phyloP scores from a whole-genome alignment of 2,329 filamentous ascomycete species.

The Rhytidhysteron rufulum region DNA sequence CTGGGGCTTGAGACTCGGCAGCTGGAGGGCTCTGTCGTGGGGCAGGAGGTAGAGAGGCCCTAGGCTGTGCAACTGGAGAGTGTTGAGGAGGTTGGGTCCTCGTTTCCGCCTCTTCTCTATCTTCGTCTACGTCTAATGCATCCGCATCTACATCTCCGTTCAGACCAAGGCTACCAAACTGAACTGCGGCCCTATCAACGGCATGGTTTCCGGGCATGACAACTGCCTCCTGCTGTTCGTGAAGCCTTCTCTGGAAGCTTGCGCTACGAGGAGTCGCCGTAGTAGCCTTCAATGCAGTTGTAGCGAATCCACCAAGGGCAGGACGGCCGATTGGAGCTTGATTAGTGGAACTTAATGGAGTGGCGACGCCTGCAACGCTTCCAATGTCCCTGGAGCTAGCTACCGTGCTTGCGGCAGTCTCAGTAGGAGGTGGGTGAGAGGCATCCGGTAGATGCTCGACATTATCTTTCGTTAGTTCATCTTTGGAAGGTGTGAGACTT shows the following conservation, averaged over 20 bases:
- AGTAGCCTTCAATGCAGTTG: conserved; percentile 78
- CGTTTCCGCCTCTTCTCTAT: conserved; percentile 92
- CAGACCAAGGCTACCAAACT: conserved; percentile 93
- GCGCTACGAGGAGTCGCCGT: conserved; percentile 61
- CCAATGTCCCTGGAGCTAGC: conserved; percentile 76
- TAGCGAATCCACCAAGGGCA: conserved; percentile 68
- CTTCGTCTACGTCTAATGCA: conserved; percentile 81
- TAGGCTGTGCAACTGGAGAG: conserved; percentile 80
- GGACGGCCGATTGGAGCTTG: conserved; percentile 59
- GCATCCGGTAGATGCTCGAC: conserved; percentile 84
- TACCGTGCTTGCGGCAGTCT: conserved; percentile 82
- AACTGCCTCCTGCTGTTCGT: conserved; percentile 95
- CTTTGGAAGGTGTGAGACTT: conserved; percentile 66
- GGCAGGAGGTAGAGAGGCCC: conserved; percentile 79
- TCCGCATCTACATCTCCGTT: conserved; percentile 63
- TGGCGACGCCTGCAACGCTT: conserved; percentile 48
- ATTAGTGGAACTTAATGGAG: conserved; percentile 52
- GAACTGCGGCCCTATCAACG: conserved; percentile 86
- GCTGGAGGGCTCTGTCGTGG: conserved; percentile 42
- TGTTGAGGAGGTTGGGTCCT: conserved; percentile 89
- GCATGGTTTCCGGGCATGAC: conserved; percentile 97
- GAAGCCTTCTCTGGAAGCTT: conserved; percentile 78
- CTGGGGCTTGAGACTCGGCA: conserved; percentile 37
- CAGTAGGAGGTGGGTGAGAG: conserved; percentile 71
- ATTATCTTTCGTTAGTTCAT: conserved; percentile 85